Conservation (phyloP, 495 filamentous ascomycete genomes). For the Neurospora sp. region DNA sequence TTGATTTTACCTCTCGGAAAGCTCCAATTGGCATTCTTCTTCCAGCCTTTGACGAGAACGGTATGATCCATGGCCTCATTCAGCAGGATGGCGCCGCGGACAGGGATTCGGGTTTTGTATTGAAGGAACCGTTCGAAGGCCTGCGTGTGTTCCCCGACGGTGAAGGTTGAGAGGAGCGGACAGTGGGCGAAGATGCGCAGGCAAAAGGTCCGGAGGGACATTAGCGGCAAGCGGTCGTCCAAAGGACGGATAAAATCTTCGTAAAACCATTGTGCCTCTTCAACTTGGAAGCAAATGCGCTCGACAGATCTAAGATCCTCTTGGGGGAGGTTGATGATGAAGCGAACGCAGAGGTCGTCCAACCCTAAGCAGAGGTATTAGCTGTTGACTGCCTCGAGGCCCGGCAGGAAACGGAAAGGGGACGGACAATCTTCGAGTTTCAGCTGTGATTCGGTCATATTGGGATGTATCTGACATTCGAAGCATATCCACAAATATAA, state of each 20-base stretch:
- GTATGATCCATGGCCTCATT: constrained; percentile 86
- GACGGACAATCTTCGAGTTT: constrained; percentile 78
- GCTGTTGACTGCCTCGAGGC: constrained; percentile 13
- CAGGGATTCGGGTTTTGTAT: constrained; percentile 90
- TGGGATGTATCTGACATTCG: constrained; percentile 21
- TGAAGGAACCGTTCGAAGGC: constrained; percentile 84
- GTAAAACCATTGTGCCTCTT: constrained; percentile 99
- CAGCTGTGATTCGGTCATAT: constrained; percentile 73
- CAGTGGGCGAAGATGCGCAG: constrained; percentile 87
- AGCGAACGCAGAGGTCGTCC: constrained; percentile 90
- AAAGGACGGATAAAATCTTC: constrained; percentile 94
- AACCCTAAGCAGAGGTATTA: constrained; percentile 50
- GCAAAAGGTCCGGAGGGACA: constrained; percentile 73
- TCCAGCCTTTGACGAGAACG: constrained; percentile 92
- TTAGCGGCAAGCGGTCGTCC: constrained; percentile 72
- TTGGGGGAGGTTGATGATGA: constrained; percentile 88
- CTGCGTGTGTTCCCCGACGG: constrained; percentile 60
- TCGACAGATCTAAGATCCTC: constrained; percentile 84
- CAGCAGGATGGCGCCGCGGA: constrained; percentile 85
- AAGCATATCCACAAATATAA: constrained; percentile 21
- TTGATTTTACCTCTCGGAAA: constrained; percentile 97
- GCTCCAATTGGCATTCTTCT: constrained; percentile 92
- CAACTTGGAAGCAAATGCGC: constrained; percentile 94
- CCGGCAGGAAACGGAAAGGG: neutral
- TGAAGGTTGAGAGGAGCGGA: constrained; percentile 72